Conservation (phyloP, 2,329 filamentous ascomycete genomes). For the Cadophora malorum region DNA sequence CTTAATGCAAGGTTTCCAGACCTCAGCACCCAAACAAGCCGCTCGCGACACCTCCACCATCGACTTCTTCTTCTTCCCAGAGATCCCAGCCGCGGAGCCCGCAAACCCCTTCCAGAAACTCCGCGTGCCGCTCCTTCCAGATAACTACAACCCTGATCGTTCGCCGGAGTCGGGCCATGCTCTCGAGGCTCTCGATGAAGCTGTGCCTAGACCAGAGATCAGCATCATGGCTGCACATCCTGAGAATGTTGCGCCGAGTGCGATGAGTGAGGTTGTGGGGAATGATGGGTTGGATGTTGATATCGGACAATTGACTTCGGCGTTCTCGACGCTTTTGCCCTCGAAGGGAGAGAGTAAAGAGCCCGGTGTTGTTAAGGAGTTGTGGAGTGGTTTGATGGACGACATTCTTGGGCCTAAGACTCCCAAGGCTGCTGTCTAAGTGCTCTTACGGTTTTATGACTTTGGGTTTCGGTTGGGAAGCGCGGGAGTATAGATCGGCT, state of each 20-base stretch:
- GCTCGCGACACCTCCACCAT: slow-evolving; percentile 43
- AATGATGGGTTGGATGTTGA: slow-evolving; percentile 55
- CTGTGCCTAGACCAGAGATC: slow-evolving; percentile 54
- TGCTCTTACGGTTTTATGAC: slow-evolving; percentile 10
- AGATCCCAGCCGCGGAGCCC: slow-evolving; percentile 46
- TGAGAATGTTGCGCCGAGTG: slow-evolving; percentile 56
- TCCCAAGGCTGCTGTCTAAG: slow-evolving; percentile 23
- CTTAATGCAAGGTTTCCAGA: slow-evolving; percentile 69
- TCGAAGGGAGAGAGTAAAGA: slow-evolving; percentile 33
- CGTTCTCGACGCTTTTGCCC: slow-evolving; percentile 45
- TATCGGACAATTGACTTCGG: slow-evolving; percentile 57
- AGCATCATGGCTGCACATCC: slow-evolving; percentile 64
- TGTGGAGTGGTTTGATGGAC: slow-evolving; percentile 64
- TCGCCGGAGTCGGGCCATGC: slow-evolving; percentile 47
- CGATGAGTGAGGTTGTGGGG: slow-evolving; percentile 64
- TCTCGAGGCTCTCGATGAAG: slow-evolving; percentile 52
- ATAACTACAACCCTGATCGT: slow-evolving; percentile 55
- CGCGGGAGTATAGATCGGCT: slow-evolving; percentile 29
- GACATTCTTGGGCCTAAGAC: slow-evolving; percentile 49
- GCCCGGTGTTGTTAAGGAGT: slow-evolving; percentile 57
- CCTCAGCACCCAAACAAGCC: slow-evolving; percentile 51
- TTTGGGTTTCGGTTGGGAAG: slow-evolving; percentile 11
- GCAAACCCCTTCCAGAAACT: slow-evolving; percentile 48
- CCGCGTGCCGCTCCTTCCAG: slow-evolving; percentile 65
- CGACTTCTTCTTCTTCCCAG: slow-evolving; percentile 60